These are phyloP conservation scores for Grigorovia transvaalensis DNA, from an alignment of 805 yeast genomes.

Conservation along the genomic window DNA sequence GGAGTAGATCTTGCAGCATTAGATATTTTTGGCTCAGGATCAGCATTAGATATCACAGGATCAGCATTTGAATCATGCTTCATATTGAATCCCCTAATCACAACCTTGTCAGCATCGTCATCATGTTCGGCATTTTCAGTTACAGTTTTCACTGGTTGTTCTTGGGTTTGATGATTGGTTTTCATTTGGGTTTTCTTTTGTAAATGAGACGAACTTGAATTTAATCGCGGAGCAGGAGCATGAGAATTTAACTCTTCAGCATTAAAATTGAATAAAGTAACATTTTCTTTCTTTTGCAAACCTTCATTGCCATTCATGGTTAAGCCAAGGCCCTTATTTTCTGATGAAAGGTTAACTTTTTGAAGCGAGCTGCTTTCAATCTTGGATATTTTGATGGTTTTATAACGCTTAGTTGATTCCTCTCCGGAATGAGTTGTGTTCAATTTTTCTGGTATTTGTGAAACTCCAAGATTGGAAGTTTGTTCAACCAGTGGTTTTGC, in stretches of 20 bases:
- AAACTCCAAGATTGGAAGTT: neutral
- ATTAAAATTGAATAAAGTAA: neutral
- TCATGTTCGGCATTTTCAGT: neutral
- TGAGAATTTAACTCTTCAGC: neutral
- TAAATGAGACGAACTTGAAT: too few relatives aligned
- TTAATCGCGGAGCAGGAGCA: neutral
- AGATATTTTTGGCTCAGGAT: neutral
- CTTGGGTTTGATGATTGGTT: too few relatives aligned
- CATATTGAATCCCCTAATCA: neutral
- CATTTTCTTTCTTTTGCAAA: neutral
- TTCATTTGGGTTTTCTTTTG: too few relatives aligned
- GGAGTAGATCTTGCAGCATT: neutral
- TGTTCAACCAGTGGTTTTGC: neutral
- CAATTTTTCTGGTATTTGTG: neutral
- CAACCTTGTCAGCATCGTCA: neutral
- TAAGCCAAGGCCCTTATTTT: conserved; percentile 2
- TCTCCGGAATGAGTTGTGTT: neutral
- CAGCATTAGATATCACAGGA: neutral
- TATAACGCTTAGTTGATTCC: neutral
- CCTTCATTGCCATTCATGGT: neutral
- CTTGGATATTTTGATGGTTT: conserved; percentile 3
- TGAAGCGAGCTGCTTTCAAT: conserved; percentile 3
- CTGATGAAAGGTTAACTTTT: conserved; percentile 1
- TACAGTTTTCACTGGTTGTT: neutral
- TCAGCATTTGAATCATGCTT: neutral